A percentile compares a stretch with the other conserved stretches of the same genome.
These are phyloP conservation scores for Uronychia binucleata DNA, from an alignment of 73 alveolate genomes.

Conservation along the genomic window DNA sequence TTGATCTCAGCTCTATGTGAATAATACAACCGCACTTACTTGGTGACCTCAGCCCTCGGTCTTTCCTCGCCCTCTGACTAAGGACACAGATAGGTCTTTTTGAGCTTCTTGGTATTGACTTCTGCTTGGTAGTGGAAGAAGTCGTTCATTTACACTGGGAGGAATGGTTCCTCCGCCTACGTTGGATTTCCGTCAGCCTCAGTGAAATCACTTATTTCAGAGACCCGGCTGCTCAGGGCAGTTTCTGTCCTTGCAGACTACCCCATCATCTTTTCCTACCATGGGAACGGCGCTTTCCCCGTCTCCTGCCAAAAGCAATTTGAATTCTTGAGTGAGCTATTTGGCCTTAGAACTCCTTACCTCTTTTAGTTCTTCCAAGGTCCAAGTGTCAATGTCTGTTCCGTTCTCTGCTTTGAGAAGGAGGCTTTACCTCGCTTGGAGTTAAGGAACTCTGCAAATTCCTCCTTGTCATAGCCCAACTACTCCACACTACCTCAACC, in stretches of 20 bases:
- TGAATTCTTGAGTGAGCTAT: not conserved
- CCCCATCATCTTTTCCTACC: not conserved
- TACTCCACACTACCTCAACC: too few species aligned
- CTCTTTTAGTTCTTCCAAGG: not conserved
- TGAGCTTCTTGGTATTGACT: not conserved
- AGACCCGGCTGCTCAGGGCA: not conserved
- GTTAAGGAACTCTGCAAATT: too few species aligned
- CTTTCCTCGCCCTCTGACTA: not conserved
- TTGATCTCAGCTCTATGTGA: not conserved
- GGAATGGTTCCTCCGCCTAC: not conserved
- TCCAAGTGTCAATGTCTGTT: not conserved
- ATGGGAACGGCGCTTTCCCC: too few species aligned
- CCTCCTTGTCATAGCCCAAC: too few species aligned
- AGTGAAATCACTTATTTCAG: not conserved
- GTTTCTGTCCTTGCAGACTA: not conserved
- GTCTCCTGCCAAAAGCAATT: not conserved
- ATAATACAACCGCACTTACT: not conserved
- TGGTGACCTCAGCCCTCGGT: not conserved
- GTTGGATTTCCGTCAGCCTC: not conserved
- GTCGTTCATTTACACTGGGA: not conserved
- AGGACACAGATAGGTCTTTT: not conserved
- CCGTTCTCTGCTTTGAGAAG: slow-evolving; percentile 1
- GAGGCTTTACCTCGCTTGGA: too few species aligned
- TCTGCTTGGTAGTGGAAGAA: not conserved
- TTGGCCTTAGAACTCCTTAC: not conserved